phyloP scores from a whole-genome alignment of 2,329 filamentous ascomycete genomes.

The Aureobasidium sp. region DNA sequence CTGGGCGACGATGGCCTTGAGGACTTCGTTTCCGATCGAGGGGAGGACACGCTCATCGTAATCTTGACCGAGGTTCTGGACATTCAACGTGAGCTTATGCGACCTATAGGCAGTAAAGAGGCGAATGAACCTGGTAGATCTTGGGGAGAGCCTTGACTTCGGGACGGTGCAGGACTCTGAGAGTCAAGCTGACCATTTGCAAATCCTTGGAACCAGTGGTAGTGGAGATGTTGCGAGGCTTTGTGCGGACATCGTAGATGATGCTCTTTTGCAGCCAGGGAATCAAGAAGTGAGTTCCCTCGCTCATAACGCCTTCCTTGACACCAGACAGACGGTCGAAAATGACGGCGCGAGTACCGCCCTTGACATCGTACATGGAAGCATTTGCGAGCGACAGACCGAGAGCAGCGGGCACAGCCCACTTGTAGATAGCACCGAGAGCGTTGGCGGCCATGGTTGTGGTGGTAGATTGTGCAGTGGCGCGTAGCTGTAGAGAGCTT shows the following conservation, averaged over 20 bases:
- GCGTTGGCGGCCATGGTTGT: constrained; percentile 35
- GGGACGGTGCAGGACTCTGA: constrained; percentile 89
- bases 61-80: constrained; percentile 87
- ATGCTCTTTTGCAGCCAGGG: constrained; percentile 95
- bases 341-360: constrained; percentile 90
- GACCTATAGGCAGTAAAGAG: background rate
- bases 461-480: background rate
- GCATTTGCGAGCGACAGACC: constrained; percentile 63
- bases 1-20: constrained; percentile 48
- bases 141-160: constrained; percentile 88
- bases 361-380: constrained; percentile 94
- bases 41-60: constrained; percentile 68
- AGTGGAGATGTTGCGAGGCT: constrained; percentile 93
- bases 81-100: background rate
- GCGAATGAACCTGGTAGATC: constrained; percentile 83
- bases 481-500: constrained; percentile 10
- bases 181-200: constrained; percentile 98
- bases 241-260: constrained; percentile 94
- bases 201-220: constrained; percentile 98
- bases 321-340: constrained; percentile 92
- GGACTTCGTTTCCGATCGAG: constrained; percentile 49
- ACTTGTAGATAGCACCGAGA: constrained; percentile 57
- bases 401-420: constrained; percentile 66
- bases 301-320: constrained; percentile 84
- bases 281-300: constrained; percentile 93